Evolutionary conservation across 495 filamentous ascomycete species (phyloP).

Genomic region (Margaritispora aquatica): DNA sequence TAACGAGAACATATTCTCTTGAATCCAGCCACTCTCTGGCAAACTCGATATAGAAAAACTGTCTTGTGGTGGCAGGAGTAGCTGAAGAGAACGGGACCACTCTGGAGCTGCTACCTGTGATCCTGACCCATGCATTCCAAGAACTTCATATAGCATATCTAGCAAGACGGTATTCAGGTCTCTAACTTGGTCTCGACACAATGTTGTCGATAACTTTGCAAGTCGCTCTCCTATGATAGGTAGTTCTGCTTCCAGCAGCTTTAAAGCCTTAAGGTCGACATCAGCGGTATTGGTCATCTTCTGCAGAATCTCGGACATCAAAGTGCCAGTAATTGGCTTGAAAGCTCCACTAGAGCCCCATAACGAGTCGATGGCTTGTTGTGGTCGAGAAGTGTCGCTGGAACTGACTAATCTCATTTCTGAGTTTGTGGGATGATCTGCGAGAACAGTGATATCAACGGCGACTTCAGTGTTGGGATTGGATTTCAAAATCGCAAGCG

Average conservation of each 20-base stretch:
- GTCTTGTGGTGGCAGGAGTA: not conserved
- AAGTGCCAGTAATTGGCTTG: slow-evolving; percentile 43
- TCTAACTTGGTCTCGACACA: slow-evolving; percentile 14
- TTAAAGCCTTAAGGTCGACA: slow-evolving; percentile 53
- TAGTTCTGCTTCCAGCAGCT: slow-evolving; percentile 60
- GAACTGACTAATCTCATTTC: slow-evolving; percentile 38
- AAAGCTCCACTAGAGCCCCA: slow-evolving; percentile 28
- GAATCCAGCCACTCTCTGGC: not conserved
- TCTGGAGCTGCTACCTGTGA: not conserved
- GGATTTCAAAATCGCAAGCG: slow-evolving; percentile 30
- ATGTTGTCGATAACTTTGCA: slow-evolving; percentile 29
- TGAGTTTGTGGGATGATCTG: slow-evolving; percentile 35
- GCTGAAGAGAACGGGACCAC: not conserved
- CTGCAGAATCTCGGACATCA: slow-evolving; percentile 50
- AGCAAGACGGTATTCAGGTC: slow-evolving; percentile 9
- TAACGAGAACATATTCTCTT: not conserved
- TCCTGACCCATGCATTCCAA: slow-evolving; percentile 9
- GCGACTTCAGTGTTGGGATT: slow-evolving; percentile 9
- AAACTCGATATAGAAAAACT: not conserved
- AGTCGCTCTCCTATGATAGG: slow-evolving; percentile 52
- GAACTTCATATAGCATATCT: slow-evolving; percentile 5
- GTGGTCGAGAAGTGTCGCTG: slow-evolving; percentile 26
- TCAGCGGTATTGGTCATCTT: slow-evolving; percentile 46
- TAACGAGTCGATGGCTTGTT: slow-evolving; percentile 39
- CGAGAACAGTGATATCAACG: slow-evolving; percentile 32